Evolutionary conservation across 306 rosid genomes (phyloP).

Genomic region (Mimosa pudica): DNA sequence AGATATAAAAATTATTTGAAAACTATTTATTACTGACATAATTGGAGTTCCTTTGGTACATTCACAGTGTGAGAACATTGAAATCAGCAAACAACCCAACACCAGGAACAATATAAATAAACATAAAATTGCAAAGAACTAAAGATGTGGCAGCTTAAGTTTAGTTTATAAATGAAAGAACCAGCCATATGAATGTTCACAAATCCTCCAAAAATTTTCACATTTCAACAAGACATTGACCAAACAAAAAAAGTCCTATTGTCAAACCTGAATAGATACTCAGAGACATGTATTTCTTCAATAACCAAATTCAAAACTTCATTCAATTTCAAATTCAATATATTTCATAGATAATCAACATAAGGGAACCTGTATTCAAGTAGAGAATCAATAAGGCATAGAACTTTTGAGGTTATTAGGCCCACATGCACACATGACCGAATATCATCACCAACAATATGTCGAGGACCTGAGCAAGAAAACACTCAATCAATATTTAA

Average conservation of each 20-base stretch:
- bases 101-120: not conserved
- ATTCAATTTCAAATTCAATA: not conserved
- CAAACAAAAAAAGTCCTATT: not conserved
- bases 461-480: conserved; percentile 50
- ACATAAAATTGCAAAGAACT: not conserved
- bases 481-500: conserved; percentile 13
- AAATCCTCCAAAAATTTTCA: conserved; percentile 14
- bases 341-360: conserved; percentile 22
- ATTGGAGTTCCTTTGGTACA: not conserved
- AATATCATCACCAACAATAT: conserved; percentile 54
- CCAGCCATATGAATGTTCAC: not conserved
- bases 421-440: conserved; percentile 45
- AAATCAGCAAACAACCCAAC: conserved; percentile 1
- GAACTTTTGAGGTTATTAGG: conserved; percentile 64
- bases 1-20: not conserved
- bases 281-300: no score
- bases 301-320: conserved; percentile 13
- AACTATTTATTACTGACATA: not conserved
- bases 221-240: not conserved
- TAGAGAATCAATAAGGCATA: conserved; percentile 66
- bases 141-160: not conserved
- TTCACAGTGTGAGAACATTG: conserved; percentile 9
- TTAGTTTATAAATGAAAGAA: not conserved
- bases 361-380: conserved; percentile 73
- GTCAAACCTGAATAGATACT: not conserved